Conservation (phyloP, 441 rosid species). For the Gossypium gossypioides region DNA sequence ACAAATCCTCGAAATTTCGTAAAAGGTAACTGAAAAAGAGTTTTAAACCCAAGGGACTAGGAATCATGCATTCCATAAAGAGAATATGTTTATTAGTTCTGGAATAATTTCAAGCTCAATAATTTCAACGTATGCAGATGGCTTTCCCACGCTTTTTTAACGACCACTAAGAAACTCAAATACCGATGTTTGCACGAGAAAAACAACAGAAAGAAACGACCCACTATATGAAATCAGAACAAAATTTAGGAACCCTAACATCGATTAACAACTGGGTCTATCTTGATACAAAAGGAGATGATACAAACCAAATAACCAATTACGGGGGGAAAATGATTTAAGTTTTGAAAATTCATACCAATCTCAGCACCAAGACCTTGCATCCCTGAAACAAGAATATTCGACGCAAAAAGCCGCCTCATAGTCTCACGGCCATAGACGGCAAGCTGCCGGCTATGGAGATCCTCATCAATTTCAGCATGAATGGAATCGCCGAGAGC, state of each 20-base stretch:
- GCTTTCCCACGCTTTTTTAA: background rate
- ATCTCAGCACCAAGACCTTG: conserved; percentile 94
- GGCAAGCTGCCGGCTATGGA: conserved; percentile 95
- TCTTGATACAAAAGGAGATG: background rate
- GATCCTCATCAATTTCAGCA: conserved; percentile 81
- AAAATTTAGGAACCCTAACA: background rate
- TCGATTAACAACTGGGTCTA: background rate
- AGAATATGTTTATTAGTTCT: no score
- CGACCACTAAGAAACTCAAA: background rate
- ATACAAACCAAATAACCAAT: background rate
- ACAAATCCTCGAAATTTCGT: no score
- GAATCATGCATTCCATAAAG: no score
- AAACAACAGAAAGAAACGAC: background rate
- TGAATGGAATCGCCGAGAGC: conserved; percentile 43
- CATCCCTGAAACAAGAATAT: conserved; percentile 74
- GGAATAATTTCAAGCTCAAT: no score
- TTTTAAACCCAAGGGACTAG: no score
- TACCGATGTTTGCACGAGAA: background rate
- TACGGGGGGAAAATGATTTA: background rate
- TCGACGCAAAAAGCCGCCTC: conserved; percentile 80
- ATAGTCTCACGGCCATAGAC: conserved; percentile 96
- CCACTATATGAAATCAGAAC: background rate
- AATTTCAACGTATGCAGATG: no score
- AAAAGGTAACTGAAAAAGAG: no score
- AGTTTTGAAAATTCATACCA: conserved; percentile 32